A percentile compares a stretch with the other conserved stretches of the same genome.
These are phyloP conservation scores for Sarcodon aspratus DNA, from an alignment of 768 basidiomycete genomes.

Conservation along the genomic window DNA sequence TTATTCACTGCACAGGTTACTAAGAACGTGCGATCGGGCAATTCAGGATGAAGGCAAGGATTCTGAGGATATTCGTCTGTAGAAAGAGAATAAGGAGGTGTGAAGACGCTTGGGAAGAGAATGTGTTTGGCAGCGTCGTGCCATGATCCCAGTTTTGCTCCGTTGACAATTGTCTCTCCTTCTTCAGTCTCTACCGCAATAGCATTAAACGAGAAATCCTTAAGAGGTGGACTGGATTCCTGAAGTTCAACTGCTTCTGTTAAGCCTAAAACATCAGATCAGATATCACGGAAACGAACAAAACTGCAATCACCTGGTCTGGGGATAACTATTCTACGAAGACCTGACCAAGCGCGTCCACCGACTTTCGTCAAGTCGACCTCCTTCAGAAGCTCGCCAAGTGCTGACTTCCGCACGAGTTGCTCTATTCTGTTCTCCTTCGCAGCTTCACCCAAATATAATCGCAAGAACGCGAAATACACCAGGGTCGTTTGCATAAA, in stretches of 20 bases:
- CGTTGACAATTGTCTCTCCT: constrained; percentile 47
- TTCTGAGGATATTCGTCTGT: constrained; percentile 42
- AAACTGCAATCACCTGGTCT: constrained; percentile 11
- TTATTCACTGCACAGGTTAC: constrained; percentile 91
- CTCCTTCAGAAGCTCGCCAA: constrained; percentile 35
- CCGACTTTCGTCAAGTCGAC: constrained; percentile 42
- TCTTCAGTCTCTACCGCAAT: constrained; percentile 53
- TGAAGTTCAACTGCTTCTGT: constrained; percentile 5
- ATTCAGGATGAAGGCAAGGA: constrained; percentile 74
- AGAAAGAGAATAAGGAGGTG: constrained; percentile 26
- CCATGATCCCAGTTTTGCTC: constrained; percentile 57
- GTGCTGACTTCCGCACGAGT: constrained; percentile 37
- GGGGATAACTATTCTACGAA: constrained; percentile 44
- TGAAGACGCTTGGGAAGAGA: constrained; percentile 76
- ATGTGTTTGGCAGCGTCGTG: constrained; percentile 84
- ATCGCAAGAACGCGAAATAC: constrained; percentile 72
- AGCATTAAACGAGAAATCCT: constrained; percentile 62
- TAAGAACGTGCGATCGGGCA: constrained; percentile 83
- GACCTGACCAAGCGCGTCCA: constrained; percentile 51
- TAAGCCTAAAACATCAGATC: neutral
- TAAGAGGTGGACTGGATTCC: constrained; percentile 25
- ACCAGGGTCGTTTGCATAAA: constrained; percentile 46
- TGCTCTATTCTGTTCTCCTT: constrained; percentile 22
- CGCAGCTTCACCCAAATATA: constrained; percentile 66
- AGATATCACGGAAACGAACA: constrained; percentile 4